phyloP scores from a whole-genome alignment of 2,329 filamentous ascomycete genomes.

The Pleurostoma richardsiae region DNA sequence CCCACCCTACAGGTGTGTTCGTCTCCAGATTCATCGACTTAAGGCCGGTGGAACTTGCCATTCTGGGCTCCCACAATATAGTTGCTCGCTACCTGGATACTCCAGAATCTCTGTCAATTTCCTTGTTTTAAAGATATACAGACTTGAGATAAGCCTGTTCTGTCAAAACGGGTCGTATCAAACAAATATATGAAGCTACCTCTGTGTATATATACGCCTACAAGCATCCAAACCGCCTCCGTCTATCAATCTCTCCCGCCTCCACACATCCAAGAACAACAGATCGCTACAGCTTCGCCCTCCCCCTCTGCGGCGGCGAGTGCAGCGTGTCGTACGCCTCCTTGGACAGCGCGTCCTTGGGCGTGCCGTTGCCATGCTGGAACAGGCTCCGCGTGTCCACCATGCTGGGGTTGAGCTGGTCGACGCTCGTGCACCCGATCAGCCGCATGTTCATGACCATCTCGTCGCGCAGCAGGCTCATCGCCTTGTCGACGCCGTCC shows the following conservation, averaged over 20 bases:
- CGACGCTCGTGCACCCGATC: constrained; percentile 71
- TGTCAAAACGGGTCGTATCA: neutral
- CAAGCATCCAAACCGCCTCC: neutral
- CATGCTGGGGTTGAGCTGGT: constrained; percentile 74
- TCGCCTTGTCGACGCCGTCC: constrained; percentile 82
- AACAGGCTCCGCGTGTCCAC: constrained; percentile 70
- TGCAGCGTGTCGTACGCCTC: constrained; percentile 50
- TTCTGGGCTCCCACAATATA: too few species aligned
- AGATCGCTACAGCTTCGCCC: constrained; percentile 41
- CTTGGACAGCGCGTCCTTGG: constrained; percentile 40
- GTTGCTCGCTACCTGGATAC: too few species aligned
- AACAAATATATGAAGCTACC: neutral
- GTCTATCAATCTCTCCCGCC: neutral
- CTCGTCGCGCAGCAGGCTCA: constrained; percentile 90
- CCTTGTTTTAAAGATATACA: too few species aligned
- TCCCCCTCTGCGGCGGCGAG: constrained; percentile 45
- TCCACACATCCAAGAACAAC: too few species aligned
- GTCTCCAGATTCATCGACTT: too few species aligned
- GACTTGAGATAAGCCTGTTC: too few species aligned
- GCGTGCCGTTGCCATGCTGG: constrained; percentile 43
- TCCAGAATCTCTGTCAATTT: too few species aligned
- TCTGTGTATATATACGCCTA: neutral
- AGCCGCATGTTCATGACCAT: constrained; percentile 99
- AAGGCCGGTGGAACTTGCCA: too few species aligned
- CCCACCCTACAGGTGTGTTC: too few species aligned